These are phyloP conservation scores for Talaromyces sp. DNA, from an alignment of 2,329 filamentous ascomycete species.

Conservation along the genomic window DNA sequence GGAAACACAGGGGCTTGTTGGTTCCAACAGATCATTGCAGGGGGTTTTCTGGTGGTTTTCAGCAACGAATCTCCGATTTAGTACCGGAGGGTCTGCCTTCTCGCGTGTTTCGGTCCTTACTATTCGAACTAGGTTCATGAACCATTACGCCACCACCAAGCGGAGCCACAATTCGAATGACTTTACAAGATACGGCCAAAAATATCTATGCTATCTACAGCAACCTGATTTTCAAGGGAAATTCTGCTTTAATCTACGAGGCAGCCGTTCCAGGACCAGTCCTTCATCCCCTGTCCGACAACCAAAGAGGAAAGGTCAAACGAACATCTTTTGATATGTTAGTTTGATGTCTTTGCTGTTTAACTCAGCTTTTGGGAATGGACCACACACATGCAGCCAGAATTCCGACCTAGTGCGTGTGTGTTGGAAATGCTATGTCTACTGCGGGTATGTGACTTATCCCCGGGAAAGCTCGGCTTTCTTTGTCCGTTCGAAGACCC, in stretches of 20 bases:
- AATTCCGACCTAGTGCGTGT: background rate
- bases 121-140: background rate
- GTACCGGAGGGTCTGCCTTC: background rate
- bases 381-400: background rate
- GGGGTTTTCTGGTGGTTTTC: background rate
- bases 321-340: background rate
- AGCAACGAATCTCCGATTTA: background rate
- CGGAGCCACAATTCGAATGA: background rate
- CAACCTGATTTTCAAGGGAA: background rate
- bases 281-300: background rate
- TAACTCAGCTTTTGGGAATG: background rate
- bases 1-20: background rate
- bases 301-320: background rate
- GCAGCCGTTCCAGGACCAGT: background rate
- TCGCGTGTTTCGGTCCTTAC: background rate
- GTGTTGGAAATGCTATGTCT: background rate
- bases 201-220: background rate
- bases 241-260: background rate
- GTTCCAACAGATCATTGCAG: background rate
- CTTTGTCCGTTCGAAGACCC: background rate
- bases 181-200: background rate
- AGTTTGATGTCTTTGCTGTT: background rate
- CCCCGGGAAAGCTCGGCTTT: background rate
- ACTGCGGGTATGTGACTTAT: background rate
- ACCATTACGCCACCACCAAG: background rate